Conservation (phyloP, 108 stramenopile genomes). For the Fistulifera solaris region DNA sequence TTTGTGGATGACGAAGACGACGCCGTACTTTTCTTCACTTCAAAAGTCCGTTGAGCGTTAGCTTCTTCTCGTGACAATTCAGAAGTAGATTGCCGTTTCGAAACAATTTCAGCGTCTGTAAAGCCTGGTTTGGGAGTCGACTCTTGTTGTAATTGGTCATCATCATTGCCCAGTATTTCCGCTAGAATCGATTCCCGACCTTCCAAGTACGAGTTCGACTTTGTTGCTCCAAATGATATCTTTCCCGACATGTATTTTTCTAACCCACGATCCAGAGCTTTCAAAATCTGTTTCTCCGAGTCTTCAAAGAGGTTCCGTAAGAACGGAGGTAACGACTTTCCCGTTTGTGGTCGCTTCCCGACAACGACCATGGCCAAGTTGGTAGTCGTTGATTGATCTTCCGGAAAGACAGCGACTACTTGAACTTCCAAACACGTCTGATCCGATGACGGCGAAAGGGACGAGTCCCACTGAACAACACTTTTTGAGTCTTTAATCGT, state of each 20-base stretch:
- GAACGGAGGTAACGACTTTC: slow-evolving; percentile 25
- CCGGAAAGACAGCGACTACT: slow-evolving; percentile 65
- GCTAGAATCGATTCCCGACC: slow-evolving; percentile 10
- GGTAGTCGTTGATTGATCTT: slow-evolving; percentile 10
- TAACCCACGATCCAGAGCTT: slow-evolving; percentile 62
- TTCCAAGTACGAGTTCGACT: not conserved
- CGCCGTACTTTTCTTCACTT: not conserved
- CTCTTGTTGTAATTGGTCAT: not conserved
- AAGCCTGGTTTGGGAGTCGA: not conserved
- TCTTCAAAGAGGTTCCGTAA: slow-evolving; percentile 55
- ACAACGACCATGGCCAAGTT: slow-evolving; percentile 73
- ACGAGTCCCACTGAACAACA: slow-evolving; percentile 57
- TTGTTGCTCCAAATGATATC: slow-evolving; percentile 12
- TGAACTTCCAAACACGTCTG: slow-evolving; percentile 64
- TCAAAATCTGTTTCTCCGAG: slow-evolving; percentile 57
- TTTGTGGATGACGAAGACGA: slow-evolving; percentile 7
- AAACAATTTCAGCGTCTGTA: slow-evolving; percentile 1
- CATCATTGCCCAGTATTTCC: slow-evolving; percentile 2
- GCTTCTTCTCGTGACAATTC: too few relatives aligned
- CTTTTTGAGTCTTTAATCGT: slow-evolving; percentile 7
- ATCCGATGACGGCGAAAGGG: slow-evolving; percentile 39
- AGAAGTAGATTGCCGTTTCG: too few relatives aligned
- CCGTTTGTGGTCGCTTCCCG: slow-evolving; percentile 8
- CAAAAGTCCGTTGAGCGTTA: not conserved
- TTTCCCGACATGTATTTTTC: slow-evolving; percentile 64